Percentiles rank a stretch among this genome's conserved stretches.
These are phyloP conservation scores for Aspergillus brunneoviolaceus DNA, from an alignment of 2,329 filamentous ascomycete species.

Conservation along the genomic window DNA sequence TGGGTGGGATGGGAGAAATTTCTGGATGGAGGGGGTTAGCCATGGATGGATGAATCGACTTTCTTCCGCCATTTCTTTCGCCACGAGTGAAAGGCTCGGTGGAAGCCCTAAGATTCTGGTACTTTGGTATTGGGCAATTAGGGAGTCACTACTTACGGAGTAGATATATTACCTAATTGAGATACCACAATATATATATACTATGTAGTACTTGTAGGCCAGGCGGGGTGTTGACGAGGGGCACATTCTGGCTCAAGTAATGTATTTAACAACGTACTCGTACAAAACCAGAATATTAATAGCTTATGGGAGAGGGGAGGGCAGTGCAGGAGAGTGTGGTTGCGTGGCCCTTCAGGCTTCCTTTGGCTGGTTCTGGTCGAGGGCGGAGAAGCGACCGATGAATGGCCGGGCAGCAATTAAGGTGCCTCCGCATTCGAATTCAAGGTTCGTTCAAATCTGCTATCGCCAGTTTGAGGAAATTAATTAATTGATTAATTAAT, in stretches of 20 bases:
- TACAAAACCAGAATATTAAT: not conserved
- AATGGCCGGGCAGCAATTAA: conserved; percentile 10
- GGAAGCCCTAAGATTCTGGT: no score
- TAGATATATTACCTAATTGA: no score
- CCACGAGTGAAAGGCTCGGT: no score
- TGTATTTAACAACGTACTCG: not conserved
- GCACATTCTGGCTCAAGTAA: no score
- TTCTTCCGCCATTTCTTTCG: not conserved
- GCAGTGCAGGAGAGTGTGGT: not conserved
- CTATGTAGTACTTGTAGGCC: not conserved
- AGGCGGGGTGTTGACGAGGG: no score
- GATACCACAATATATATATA: no score
- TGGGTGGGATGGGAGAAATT: not conserved
- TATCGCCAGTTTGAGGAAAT: no score
- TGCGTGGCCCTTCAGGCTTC: not conserved
- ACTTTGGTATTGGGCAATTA: no score
- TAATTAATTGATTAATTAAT: no score
- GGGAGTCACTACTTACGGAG: no score
- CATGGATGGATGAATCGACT: not conserved
- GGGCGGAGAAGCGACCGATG: not conserved
- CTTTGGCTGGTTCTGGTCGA: not conserved
- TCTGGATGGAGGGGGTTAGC: not conserved
- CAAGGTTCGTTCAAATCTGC: not conserved
- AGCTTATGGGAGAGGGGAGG: not conserved
- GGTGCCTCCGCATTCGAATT: conserved; percentile 8